These are phyloP conservation scores for Quercus dentata DNA, from an alignment of 306 rosid species.

Conservation along the genomic window DNA sequence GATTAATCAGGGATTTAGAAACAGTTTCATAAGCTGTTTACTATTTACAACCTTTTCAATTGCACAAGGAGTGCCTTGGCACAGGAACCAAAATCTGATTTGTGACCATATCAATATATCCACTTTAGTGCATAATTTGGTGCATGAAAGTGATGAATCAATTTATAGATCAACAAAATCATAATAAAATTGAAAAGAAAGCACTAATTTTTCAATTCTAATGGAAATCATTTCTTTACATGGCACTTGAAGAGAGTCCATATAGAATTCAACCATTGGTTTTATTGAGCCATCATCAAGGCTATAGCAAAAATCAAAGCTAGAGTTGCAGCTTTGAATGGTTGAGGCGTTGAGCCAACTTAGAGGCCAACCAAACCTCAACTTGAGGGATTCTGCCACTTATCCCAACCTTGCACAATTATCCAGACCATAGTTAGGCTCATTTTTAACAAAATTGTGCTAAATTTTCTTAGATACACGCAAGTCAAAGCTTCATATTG, in stretches of 20 bases:
- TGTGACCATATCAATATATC: background rate
- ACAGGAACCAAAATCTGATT: background rate
- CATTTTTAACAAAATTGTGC: background rate
- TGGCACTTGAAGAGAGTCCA: background rate
- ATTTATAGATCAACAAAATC: background rate
- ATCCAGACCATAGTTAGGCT: background rate
- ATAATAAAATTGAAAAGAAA: background rate
- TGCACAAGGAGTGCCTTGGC: slow-evolving; percentile 10
- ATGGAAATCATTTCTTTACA: background rate
- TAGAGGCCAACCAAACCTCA: background rate
- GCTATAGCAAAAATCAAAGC: background rate
- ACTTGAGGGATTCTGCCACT: background rate
- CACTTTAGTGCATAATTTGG: background rate
- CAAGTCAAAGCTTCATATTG: background rate
- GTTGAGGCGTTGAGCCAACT: background rate
- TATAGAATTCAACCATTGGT: background rate
- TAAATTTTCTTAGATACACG: background rate
- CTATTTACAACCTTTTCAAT: background rate
- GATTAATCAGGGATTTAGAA: background rate
- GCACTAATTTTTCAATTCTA: background rate
- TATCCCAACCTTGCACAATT: background rate
- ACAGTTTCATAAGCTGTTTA: background rate
- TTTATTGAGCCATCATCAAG: background rate
- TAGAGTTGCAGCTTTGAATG: background rate
- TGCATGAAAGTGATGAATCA: background rate